These are phyloP conservation scores for Glarea lozoyensis DNA, from an alignment of 495 filamentous ascomycete species.

Conservation along the genomic window DNA sequence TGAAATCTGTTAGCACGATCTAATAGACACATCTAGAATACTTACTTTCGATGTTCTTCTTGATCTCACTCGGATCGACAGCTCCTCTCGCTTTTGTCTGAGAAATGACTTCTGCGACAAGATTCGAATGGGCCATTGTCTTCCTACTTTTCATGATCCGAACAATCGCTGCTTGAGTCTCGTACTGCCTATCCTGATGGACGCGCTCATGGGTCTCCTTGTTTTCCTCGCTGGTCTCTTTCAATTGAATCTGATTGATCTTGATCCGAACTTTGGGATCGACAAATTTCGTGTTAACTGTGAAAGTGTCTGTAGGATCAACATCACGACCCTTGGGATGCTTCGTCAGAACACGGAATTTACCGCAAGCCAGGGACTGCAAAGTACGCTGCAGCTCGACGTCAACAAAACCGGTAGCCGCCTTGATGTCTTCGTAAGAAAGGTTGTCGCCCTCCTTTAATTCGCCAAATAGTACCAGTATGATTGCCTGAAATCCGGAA, in stretches of 20 bases:
- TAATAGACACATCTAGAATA: conserved; percentile 9
- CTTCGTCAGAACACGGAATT: conserved; percentile 78
- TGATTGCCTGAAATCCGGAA: conserved; percentile 82
- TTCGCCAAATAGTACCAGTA: conserved; percentile 87
- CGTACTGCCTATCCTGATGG: conserved; percentile 80
- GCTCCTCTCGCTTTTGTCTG: conserved; percentile 78
- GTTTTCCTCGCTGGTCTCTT: conserved; percentile 78
- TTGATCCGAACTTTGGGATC: conserved; percentile 87
- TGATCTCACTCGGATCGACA: conserved; percentile 78
- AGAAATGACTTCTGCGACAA: conserved; percentile 81
- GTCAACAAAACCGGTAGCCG: conserved; percentile 55
- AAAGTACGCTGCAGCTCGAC: conserved; percentile 79
- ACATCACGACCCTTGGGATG: conserved; percentile 79
- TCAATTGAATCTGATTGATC: conserved; percentile 96
- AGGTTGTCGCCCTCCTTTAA: conserved; percentile 45
- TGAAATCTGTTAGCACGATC: conserved; percentile 6
- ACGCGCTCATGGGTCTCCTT: conserved; percentile 87
- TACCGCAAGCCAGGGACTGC: conserved; percentile 88
- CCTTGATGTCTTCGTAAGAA: conserved; percentile 59
- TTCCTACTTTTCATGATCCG: conserved; percentile 95
- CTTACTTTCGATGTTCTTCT: conserved; percentile 92
- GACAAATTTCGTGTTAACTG: conserved; percentile 63
- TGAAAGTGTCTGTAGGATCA: conserved; percentile 65
- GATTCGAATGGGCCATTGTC: conserved; percentile 69
- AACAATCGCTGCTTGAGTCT: conserved; percentile 95